Conservation (phyloP, 495 filamentous ascomycete genomes). For the Penicillium verhagenii region DNA sequence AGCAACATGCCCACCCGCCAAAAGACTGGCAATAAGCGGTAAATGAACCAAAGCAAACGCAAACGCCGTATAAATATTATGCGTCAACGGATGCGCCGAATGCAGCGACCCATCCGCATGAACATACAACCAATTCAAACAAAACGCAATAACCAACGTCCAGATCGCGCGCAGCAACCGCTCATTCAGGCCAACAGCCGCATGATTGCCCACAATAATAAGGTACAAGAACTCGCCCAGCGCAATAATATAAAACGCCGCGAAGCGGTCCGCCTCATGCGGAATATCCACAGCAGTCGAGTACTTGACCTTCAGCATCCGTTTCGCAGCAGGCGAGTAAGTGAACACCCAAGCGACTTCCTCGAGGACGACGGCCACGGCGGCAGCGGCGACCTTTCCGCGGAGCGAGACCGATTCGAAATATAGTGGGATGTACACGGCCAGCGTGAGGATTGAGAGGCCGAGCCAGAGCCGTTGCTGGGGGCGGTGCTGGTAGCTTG, state of each 20-base stretch:
- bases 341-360: conserved; percentile 33
- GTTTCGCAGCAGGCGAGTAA: conserved; percentile 34
- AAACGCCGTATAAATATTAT: conserved; percentile 33
- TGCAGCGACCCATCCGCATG: conserved; percentile 37
- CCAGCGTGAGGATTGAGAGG: conserved; percentile 29
- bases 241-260: conserved; percentile 51
- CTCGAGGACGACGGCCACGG: conserved; percentile 34
- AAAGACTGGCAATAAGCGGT: conserved; percentile 36
- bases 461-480: conserved; percentile 37
- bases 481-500: conserved; percentile 37
- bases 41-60: conserved; percentile 39
- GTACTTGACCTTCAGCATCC: conserved; percentile 33
- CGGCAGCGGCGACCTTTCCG: conserved; percentile 39
- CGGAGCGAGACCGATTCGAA: conserved; percentile 34
- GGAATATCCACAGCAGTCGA: conserved; percentile 43
- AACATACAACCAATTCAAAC: conserved; percentile 44
- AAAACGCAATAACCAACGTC: conserved; percentile 47
- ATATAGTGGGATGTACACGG: conserved; percentile 40
- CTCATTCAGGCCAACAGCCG: conserved; percentile 38
- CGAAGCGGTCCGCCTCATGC: conserved; percentile 48
- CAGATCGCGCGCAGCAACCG: conserved; percentile 37
- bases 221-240: conserved; percentile 48
- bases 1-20: conserved; percentile 42
- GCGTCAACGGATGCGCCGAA: conserved; percentile 33
- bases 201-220: conserved; percentile 40